A percentile compares a stretch with the other conserved stretches of the same genome.
These are phyloP conservation scores for Beta vulgaris DNA, from an alignment of 148 eudicot genomes.

Conservation along the genomic window DNA sequence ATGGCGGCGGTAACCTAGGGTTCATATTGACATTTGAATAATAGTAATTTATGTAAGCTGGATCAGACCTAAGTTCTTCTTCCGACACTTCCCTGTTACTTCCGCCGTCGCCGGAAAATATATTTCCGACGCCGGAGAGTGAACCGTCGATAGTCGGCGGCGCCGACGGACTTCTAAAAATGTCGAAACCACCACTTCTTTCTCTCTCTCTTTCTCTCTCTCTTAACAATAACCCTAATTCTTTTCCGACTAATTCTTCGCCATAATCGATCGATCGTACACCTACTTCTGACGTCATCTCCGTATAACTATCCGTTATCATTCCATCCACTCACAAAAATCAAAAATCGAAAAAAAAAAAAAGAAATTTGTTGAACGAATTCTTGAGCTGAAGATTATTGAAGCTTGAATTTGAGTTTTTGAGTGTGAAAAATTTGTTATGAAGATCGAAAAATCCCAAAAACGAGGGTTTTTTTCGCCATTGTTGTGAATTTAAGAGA, in stretches of 20 bases:
- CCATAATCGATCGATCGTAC: conserved; percentile 55
- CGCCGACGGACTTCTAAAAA: conserved; percentile 71
- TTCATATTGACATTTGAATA: conserved; percentile 56
- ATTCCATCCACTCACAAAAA: conserved; percentile 28
- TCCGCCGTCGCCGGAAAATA: conserved; percentile 31
- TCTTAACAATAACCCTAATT: conserved; percentile 39
- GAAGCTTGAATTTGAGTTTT: too few species aligned
- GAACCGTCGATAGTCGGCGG: conserved; percentile 78
- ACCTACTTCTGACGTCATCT: conserved; percentile 48
- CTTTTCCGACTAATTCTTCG: conserved; percentile 45
- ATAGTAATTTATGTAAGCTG: conserved; percentile 55
- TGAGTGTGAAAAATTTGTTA: too few species aligned
- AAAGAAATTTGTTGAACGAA: neutral
- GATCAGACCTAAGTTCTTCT: conserved; percentile 65
- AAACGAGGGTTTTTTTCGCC: conserved; percentile 24
- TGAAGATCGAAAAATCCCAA: conserved; percentile 22
- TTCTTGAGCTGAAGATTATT: conserved; percentile 27
- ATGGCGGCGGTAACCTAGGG: conserved; percentile 65
- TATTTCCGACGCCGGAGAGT: conserved; percentile 45
- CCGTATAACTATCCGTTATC: conserved; percentile 38
- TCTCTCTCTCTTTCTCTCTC: conserved; percentile 36
- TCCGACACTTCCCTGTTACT: conserved; percentile 27
- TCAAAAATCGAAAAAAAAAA: conserved; percentile 9
- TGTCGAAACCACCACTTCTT: conserved; percentile 41
- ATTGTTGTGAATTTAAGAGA: conserved; percentile 17